A percentile compares a stretch with the other conserved stretches of the same genome.
These are phyloP conservation scores for Nemania abortiva DNA, from an alignment of 2,329 filamentous ascomycete species.

Conservation along the genomic window DNA sequence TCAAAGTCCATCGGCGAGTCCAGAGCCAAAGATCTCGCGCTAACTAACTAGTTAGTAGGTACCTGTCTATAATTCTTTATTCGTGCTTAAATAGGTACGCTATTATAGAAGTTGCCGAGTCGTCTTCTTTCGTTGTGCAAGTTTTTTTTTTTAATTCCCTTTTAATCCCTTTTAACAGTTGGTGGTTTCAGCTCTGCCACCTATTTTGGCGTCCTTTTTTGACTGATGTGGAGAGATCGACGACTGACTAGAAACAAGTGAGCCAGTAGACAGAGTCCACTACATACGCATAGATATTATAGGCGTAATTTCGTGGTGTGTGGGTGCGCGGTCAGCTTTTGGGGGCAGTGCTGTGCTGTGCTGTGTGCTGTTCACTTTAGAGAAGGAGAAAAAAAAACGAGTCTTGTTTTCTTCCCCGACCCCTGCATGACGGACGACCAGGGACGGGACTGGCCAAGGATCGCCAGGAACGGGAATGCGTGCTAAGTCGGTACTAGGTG, in stretches of 20 bases:
- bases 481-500: neutral
- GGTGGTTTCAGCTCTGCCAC: slow-evolving; percentile 1
- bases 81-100: no score
- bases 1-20: neutral
- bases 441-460: slow-evolving; percentile 19
- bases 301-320: neutral
- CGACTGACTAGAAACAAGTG: slow-evolving; percentile 9
- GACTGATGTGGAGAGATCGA: slow-evolving; percentile 8
- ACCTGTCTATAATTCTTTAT: no score
- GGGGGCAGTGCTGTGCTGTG: slow-evolving; percentile 27
- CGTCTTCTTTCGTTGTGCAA: neutral
- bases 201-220: slow-evolving; percentile 3
- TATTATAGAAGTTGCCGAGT: neutral
- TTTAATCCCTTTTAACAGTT: neutral
- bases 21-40: neutral
- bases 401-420: slow-evolving; percentile 25
- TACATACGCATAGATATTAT: no score
- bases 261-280: no score
- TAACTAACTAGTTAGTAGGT: neutral
- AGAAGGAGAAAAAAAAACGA: slow-evolving; percentile 10
- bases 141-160: neutral
- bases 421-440: slow-evolving; percentile 26
- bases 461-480: slow-evolving; percentile 36
- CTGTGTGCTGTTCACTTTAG: slow-evolving; percentile 29
- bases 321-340: slow-evolving; percentile 22